Conservation (phyloP, 257 asterid genomes). For the Catharanthus roseus region DNA sequence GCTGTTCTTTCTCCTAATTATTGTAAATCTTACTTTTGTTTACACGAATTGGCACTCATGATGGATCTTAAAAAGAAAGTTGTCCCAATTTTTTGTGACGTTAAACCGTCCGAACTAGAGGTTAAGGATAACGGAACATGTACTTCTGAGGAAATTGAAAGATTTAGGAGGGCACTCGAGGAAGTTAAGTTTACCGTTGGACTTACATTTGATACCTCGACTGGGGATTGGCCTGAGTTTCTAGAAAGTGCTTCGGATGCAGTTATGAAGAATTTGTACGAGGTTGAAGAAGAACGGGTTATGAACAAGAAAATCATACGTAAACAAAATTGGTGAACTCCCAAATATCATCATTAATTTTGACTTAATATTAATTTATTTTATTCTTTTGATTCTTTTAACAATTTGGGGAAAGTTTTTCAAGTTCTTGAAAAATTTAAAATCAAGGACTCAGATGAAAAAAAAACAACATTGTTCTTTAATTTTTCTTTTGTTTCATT, state of each 20-base stretch:
- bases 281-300: slow-evolving; percentile 47
- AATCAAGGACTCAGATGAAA: too few relatives aligned
- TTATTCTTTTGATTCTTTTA: not conserved
- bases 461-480: not conserved
- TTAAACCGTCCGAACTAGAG: slow-evolving; percentile 72
- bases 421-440: not conserved
- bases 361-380: slow-evolving; percentile 2
- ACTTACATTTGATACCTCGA: slow-evolving; percentile 58
- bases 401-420: not conserved
- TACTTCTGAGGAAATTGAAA: slow-evolving; percentile 29
- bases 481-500: not conserved
- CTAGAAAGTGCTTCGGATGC: slow-evolving; percentile 54
- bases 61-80: slow-evolving; percentile 45
- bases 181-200: slow-evolving; percentile 78
- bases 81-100: slow-evolving; percentile 64
- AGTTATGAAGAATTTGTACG: slow-evolving; percentile 67
- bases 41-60: slow-evolving; percentile 67
- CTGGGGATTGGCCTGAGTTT: slow-evolving; percentile 83
- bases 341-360: not conserved
- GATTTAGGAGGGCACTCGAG: slow-evolving; percentile 52
- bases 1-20: slow-evolving; percentile 76
- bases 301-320: not conserved
- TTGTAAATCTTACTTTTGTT: slow-evolving; percentile 67
- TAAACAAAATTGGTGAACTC: not conserved
- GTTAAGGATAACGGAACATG: slow-evolving; percentile 42